These are phyloP conservation scores for Ceratocystis variospora DNA, from an alignment of 2,329 filamentous ascomycete genomes.

Conservation along the genomic window DNA sequence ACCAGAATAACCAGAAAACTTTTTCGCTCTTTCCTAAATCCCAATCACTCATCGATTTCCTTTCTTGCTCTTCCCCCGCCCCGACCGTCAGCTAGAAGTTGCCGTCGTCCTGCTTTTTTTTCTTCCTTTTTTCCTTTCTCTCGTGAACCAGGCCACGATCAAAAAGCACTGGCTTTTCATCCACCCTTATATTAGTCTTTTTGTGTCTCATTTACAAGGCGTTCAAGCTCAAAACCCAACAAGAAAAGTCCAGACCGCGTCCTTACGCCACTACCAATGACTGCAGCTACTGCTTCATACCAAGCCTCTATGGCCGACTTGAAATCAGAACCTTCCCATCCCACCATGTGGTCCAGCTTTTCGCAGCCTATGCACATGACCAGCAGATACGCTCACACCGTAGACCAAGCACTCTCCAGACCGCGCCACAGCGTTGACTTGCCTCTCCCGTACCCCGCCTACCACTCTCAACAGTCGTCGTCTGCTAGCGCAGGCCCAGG, in stretches of 20 bases:
- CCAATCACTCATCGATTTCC: conserved; percentile 8
- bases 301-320: conserved; percentile 41
- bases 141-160: background rate
- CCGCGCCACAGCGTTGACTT: conserved; percentile 27
- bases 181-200: background rate
- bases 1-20: background rate
- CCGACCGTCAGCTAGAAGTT: background rate
- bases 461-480: conserved; percentile 26
- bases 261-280: conserved; percentile 10
- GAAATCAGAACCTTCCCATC: conserved; percentile 45
- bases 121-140: background rate
- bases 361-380: conserved; percentile 38
- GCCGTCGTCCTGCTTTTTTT: background rate
- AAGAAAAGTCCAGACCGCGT: background rate
- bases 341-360: conserved; percentile 46
- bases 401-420: conserved; percentile 37
- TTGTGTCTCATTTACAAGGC: background rate
- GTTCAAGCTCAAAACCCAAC: background rate
- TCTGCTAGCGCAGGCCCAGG: conserved; percentile 1
- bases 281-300: conserved; percentile 17
- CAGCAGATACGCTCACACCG: conserved; percentile 34
- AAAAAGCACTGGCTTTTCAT: background rate
- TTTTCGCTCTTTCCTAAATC: background rate
- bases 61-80: conserved; percentile 4
- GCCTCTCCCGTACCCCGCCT: conserved; percentile 34